Percentiles rank a stretch among this genome's conserved stretches.
Evolutionary conservation across 2,329 filamentous ascomycete genomes (phyloP).

Genomic region (Onygenales sp.): DNA sequence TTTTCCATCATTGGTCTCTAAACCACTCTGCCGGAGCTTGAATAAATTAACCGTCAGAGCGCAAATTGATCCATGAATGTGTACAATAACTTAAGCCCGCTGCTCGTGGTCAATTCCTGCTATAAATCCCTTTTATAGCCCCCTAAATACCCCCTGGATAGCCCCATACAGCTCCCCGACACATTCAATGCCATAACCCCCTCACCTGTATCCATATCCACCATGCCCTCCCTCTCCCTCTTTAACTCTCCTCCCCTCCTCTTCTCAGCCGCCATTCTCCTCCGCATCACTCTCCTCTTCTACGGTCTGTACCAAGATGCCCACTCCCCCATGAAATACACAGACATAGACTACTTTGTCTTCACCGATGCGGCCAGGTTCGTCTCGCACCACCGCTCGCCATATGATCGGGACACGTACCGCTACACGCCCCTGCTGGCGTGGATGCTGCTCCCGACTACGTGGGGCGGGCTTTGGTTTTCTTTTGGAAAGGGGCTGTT

Average conservation of each 20-base stretch:
- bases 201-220: not conserved
- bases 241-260: slow-evolving; percentile 17
- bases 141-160: too few species aligned
- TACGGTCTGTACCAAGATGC: slow-evolving; percentile 93
- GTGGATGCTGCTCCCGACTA: slow-evolving; percentile 79
- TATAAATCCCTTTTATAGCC: not conserved
- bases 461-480: slow-evolving; percentile 55
- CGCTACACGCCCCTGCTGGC: slow-evolving; percentile 91
- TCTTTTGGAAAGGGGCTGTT: slow-evolving; percentile 84
- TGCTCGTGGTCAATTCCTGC: too few species aligned
- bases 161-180: too few species aligned
- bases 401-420: slow-evolving; percentile 88
- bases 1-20: too few species aligned
- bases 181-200: too few species aligned
- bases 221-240: not conserved
- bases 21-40: too few species aligned
- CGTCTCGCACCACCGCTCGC: slow-evolving; percentile 56
- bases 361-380: slow-evolving; percentile 92
- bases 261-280: slow-evolving; percentile 37
- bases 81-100: too few species aligned
- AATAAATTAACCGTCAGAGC: too few species aligned
- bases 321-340: slow-evolving; percentile 89
- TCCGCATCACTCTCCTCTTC: slow-evolving; percentile 65
- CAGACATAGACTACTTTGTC: slow-evolving; percentile 96
- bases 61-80: too few species aligned